Base-by-base conservation (phyloP, 208 protist genomes). In the Trypanosoma platydactyli region DNA sequence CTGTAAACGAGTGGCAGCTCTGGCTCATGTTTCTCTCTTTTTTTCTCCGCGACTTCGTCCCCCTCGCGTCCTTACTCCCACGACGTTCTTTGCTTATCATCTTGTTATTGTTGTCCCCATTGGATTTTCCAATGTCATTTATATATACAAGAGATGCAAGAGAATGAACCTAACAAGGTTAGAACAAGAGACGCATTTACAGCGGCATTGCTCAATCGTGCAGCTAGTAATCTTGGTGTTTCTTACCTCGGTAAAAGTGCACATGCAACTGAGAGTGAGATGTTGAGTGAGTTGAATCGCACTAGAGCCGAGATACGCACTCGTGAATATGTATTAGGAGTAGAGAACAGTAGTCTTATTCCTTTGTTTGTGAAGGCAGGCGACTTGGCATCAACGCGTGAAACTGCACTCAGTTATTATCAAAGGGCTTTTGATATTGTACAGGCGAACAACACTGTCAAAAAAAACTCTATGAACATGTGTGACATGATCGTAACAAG, bases 111-210 rank as follows among this genome's bases (percentile, higher is more conserved):
- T 9, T 9, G 9, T 38, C 33, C 9, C 9, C n/a, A 24, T 48
- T 48, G 13, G 44, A 16, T 44, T 7, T 16, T 44, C 40, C 13
- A 16, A 16, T 44, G 13, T 35, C 13, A 13, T 51, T 48, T 20
- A 24, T 44, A 12, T 20, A 45, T 22, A 44, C 1, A 9, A 22
- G 24, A 44, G 1, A 35, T 35, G 29, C n/a, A 55, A 13, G 25
- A 24, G 29, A 22, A 62, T 12, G 54, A 52, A 3, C 12, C 6
- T 41, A 0, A 46, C 24, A 22, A 42, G 16, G 9, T 9, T 38
- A 52, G 27, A 11, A 38, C 30, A 24, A 69, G 64, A 33, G 64
- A 72, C 64, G 67, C 38, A 35, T 72, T 72, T 61, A 72, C 67
- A 18, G 40, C 44, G 16, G 44, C 55, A 11, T 33, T 72, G n/a